phyloP scores from a whole-genome alignment of 1,139 yeast species.

The Blastobotrys niveus region DNA sequence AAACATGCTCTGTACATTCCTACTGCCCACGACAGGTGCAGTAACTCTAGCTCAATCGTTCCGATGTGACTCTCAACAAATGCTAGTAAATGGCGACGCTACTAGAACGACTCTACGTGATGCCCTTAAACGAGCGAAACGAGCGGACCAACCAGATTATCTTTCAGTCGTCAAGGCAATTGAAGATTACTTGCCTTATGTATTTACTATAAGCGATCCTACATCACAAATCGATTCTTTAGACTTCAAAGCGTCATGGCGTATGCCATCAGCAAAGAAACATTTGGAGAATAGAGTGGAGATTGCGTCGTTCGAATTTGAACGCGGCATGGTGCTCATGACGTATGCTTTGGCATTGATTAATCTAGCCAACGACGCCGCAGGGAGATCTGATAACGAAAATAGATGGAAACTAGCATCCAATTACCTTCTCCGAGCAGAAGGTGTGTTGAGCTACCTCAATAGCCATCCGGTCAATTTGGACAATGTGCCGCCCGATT shows the following conservation, averaged over 20 bases:
- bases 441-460: conserved; percentile 27
- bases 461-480: conserved; percentile 21
- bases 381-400: conserved; percentile 15
- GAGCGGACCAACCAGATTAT: conserved; percentile 27
- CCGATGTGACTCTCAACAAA: conserved; percentile 26
- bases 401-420: conserved; percentile 32
- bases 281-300: conserved; percentile 24
- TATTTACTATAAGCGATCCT: conserved; percentile 22
- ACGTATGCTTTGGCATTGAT: conserved; percentile 30
- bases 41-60: conserved; percentile 24
- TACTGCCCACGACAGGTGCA: conserved; percentile 31
- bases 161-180: conserved; percentile 31
- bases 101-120: conserved; percentile 32
- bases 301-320: conserved; percentile 28
- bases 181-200: conserved; percentile 31
- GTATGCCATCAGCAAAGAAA: conserved; percentile 23
- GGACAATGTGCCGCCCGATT: conserved; percentile 22
- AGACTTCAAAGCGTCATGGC: conserved; percentile 26
- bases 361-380: conserved; percentile 23
- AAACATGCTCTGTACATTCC: conserved; percentile 21
- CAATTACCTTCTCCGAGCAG: conserved; percentile 28
- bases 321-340: conserved; percentile 29
- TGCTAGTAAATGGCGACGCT: conserved; percentile 29
- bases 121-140: conserved; percentile 30
- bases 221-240: conserved; percentile 6